Percentiles rank a stretch among this genome's conserved stretches.
phyloP scores from a whole-genome alignment of 2,329 filamentous ascomycete genomes.

The Alternaria gaisen region DNA sequence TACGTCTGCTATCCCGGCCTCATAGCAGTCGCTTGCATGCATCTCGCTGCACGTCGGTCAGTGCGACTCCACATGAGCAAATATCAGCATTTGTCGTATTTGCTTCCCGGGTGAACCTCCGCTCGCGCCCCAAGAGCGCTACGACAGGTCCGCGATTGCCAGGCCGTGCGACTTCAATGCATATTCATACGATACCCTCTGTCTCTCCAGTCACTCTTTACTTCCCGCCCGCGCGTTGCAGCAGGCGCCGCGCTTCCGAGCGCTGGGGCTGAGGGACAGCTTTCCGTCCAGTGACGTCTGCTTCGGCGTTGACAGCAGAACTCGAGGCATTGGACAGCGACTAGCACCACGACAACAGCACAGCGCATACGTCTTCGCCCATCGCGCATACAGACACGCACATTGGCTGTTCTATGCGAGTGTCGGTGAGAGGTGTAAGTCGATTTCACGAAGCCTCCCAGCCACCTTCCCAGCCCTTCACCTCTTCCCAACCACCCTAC shows the following conservation, averaged over 20 bases:
- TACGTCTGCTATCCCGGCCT: constrained; percentile 7
- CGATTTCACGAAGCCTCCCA: constrained; percentile 21
- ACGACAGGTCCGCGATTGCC: constrained; percentile 12
- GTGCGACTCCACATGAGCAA: constrained; percentile 20
- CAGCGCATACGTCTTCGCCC: constrained; percentile 20
- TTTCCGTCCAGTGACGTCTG: constrained; percentile 28
- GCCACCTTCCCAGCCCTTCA: constrained; percentile 32
- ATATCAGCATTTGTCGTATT: constrained; percentile 11
- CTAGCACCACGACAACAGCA: constrained; percentile 18
- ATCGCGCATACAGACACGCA: constrained; percentile 22
- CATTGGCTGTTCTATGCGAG: constrained; percentile 16
- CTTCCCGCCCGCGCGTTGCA: constrained; percentile 15
- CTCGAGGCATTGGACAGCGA: constrained; percentile 20
- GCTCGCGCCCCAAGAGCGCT: constrained; percentile 9
- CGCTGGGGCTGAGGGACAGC: constrained; percentile 25
- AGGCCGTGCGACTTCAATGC: constrained; percentile 17
- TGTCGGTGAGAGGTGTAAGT: constrained; percentile 29
- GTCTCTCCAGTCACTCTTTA: constrained; percentile 18
- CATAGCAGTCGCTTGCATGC: constrained; percentile 23
- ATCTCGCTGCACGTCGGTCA: constrained; percentile 14
- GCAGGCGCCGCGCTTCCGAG: constrained; percentile 25
- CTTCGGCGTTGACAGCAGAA: constrained; percentile 21
- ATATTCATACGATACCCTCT: constrained; percentile 9
- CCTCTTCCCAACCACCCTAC: constrained; percentile 14
- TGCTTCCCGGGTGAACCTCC: constrained; percentile 7